Base-by-base conservation (phyloP, 345 rosid genomes). In the Conringia planisiliqua region DNA sequence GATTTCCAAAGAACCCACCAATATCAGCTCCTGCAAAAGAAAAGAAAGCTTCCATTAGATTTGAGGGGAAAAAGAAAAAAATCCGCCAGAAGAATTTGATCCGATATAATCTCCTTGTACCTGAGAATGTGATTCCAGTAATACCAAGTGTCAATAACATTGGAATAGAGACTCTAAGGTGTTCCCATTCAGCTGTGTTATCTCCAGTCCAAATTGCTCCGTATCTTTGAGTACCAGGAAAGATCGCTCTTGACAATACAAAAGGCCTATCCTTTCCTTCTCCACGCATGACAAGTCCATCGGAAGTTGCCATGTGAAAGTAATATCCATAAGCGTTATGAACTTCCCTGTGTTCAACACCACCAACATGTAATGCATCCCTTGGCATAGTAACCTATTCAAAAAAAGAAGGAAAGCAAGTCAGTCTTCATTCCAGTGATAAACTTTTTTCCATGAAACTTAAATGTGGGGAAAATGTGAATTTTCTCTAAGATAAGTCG, bases 131-230 rank as follows among this genome's bases (percentile, higher is more conserved):
- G 6, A 96, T 75, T 80, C 96, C 98, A 72, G 95, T 81, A 36
- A 96, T 85, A 79, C 98, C 89, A 58, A 92, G 97, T 2, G 96
- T 87, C 87, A 96, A 83, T 58, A 90, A 13, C 99, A 96, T 96
- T 44, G 99, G 95, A 76, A 96, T 91, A 40, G 98, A 96, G 56
- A 92, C 96, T 84, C 96, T 87, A 67, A 96, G 93, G 3, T 96
- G 97, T 62, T 92, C 97, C 98, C 98, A 96, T 2, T 92, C 97
- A 38, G 99, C 98, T 10, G 89, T 78, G 81, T 96, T 96, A 83
- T 96, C 99, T 29, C 98, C 98, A 38, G 98, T 96, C 99, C 99
- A 96, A 70, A 92, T 79, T 55, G 96, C 90, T 83, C 99, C 99
- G 36, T 88, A 84, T 82, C 98, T 90, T 84, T 96, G 99, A 81